phyloP scores from a whole-genome alignment of 495 filamentous ascomycete species.

The Hypoxylon intermedium region DNA sequence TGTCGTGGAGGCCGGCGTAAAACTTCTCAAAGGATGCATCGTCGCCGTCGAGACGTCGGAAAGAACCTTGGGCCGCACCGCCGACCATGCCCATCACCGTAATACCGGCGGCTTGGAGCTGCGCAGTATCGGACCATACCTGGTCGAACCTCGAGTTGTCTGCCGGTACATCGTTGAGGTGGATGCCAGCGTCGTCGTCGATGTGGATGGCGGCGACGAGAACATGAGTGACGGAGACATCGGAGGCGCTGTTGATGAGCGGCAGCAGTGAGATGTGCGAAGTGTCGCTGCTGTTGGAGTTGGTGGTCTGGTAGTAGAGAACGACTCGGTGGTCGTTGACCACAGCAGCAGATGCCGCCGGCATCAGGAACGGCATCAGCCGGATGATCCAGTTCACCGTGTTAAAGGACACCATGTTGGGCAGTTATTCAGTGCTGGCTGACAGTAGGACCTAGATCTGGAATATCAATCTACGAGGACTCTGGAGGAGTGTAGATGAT shows the following conservation, averaged over 20 bases:
- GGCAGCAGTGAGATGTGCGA: slow-evolving; percentile 76
- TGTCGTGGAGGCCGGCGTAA: slow-evolving; percentile 67
- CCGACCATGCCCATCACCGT: slow-evolving; percentile 84
- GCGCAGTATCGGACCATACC: slow-evolving; percentile 71
- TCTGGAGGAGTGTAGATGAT: no score
- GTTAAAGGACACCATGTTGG: slow-evolving; percentile 26
- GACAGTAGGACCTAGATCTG: not conserved
- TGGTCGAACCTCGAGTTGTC: slow-evolving; percentile 58
- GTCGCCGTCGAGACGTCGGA: slow-evolving; percentile 65
- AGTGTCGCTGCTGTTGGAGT: slow-evolving; percentile 59
- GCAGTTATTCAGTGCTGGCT: not conserved
- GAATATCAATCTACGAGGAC: no score
- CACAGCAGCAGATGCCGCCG: slow-evolving; percentile 12
- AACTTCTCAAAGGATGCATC: slow-evolving; percentile 66
- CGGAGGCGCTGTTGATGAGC: slow-evolving; percentile 63
- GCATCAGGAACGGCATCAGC: slow-evolving; percentile 26
- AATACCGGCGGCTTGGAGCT: slow-evolving; percentile 67
- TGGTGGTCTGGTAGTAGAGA: slow-evolving; percentile 76
- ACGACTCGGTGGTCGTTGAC: slow-evolving; percentile 54
- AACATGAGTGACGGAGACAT: slow-evolving; percentile 67
- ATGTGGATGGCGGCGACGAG: slow-evolving; percentile 81
- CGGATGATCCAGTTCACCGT: slow-evolving; percentile 20
- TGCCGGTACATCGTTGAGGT: slow-evolving; percentile 77
- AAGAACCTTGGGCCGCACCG: slow-evolving; percentile 77
- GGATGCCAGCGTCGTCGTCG: slow-evolving; percentile 63